Percentiles rank a stretch among this genome's conserved stretches.
Conservation (phyloP, 768 basidiomycete species). For the Suillus sp. region DNA sequence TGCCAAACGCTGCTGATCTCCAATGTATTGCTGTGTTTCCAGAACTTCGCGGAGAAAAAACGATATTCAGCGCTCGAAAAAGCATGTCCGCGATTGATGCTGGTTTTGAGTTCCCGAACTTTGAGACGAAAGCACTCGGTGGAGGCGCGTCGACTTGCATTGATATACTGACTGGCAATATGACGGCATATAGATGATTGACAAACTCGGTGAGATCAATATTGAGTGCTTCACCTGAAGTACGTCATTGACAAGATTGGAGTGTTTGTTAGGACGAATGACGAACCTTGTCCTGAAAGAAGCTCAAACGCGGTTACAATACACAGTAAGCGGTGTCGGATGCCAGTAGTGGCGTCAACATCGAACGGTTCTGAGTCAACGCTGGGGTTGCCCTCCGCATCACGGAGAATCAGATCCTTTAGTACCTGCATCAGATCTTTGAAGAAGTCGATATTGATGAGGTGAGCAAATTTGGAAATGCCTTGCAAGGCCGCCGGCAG, state of each 20-base stretch:
- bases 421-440: slow-evolving; percentile 89
- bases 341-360: slow-evolving; percentile 39
- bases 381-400: slow-evolving; percentile 43
- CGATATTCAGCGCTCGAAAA: slow-evolving; percentile 81
- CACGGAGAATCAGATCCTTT: slow-evolving; percentile 69
- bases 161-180: slow-evolving; percentile 71
- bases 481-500: slow-evolving; percentile 89
- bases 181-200: slow-evolving; percentile 77
- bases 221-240: slow-evolving; percentile 90
- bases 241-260: slow-evolving; percentile 15
- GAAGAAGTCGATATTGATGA: slow-evolving; percentile 99
- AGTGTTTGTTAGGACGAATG: slow-evolving; percentile 17
- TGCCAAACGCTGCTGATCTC: slow-evolving; percentile 90
- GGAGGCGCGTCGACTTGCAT: slow-evolving; percentile 62
- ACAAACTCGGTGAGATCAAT: slow-evolving; percentile 93
- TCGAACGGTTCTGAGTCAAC: slow-evolving; percentile 35
- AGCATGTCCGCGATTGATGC: slow-evolving; percentile 65
- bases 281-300: slow-evolving; percentile 88
- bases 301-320: slow-evolving; percentile 98
- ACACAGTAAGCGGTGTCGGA: slow-evolving; percentile 72
- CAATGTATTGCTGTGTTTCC: slow-evolving; percentile 59
- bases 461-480: slow-evolving; percentile 90
- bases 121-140: slow-evolving; percentile 30
- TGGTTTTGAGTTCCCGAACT: slow-evolving; percentile 30
- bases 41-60: slow-evolving; percentile 74